phyloP scores from a whole-genome alignment of 2,329 filamentous ascomycete species.

The Fusarium scirpi region DNA sequence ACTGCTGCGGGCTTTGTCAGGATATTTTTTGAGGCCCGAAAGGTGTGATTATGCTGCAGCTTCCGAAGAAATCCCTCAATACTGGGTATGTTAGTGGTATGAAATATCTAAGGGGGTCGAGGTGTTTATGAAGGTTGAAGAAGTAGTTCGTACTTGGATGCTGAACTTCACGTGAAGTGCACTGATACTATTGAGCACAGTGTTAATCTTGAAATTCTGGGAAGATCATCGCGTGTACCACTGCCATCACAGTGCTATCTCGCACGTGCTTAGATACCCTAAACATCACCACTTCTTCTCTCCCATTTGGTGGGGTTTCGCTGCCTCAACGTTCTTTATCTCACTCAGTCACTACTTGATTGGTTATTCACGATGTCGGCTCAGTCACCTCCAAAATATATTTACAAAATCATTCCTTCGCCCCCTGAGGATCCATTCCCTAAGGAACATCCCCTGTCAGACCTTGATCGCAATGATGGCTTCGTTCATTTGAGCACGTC shows the following conservation, averaged over 20 bases:
- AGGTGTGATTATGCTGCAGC: conserved; percentile 37
- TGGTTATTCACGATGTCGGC: conserved; percentile 44
- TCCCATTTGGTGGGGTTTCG: conserved; percentile 10
- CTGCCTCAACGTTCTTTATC: neutral
- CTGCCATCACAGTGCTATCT: conserved; percentile 13
- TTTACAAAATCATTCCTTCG: conserved; percentile 71
- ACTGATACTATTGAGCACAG: conserved; percentile 17
- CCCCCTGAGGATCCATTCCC: conserved; percentile 67
- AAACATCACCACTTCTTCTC: conserved; percentile 18
- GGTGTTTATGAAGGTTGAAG: conserved; percentile 20
- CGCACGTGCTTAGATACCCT: conserved; percentile 20
- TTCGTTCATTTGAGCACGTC: conserved; percentile 72
- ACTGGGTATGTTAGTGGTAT: neutral
- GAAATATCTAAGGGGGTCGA: neutral
- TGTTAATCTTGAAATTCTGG: neutral
- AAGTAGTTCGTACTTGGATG: conserved; percentile 22
- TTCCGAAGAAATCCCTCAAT: conserved; percentile 27
- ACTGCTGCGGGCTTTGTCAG: conserved; percentile 7
- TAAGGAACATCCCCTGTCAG: conserved; percentile 66
- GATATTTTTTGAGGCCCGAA: conserved; percentile 32
- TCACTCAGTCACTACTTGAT: neutral
- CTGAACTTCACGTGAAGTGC: conserved; percentile 32
- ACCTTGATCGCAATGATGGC: conserved; percentile 69
- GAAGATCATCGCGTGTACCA: rapidly evolving
- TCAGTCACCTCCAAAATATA: conserved; percentile 55